Evolutionary conservation across 2,329 filamentous ascomycete genomes (phyloP), one percentile per base, ranked within the genome.

Genomic region (Ciborinia camelliae): DNA sequence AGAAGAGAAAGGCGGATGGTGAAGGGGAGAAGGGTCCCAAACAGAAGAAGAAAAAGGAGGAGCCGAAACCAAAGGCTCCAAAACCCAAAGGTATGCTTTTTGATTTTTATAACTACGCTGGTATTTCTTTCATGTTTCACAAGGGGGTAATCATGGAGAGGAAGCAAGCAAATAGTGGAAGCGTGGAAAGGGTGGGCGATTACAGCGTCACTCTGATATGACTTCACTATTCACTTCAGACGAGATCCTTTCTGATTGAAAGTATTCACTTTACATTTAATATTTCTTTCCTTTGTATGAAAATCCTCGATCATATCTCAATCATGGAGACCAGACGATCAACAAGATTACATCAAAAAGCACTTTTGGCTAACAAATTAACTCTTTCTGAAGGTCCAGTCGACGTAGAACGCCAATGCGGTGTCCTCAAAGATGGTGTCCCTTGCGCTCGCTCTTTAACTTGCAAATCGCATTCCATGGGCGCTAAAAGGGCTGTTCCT

Each of bases 391-490:
- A 59, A 86, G 85, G 92, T 0, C 93, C 93, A 3, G 93, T 97
- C 48, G 93, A 97, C 77, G 93, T 97, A 26, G 93, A 97, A 79
- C 87, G 90, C 72, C 93, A 97, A 78, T 97, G 93, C 73, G 93
- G 93, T 82, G 93, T 97, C 45, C 82, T 89, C 28, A 81, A 97
- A 64, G 96, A 96, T 73, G 92, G 92, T 1, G 90, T 91, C 66
- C 90, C 90, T 63, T 97, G 93, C 75, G 93, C 93, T 14, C 82
- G 93, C 64, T 96, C 91, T 4, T 79, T 97, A 65, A 97, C 93
- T 0, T 97, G 93, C 81, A 97, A 97, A 78, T 94, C 90, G 66
- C 93, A 97, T 70, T 89, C 85, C n/a, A 97, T 97, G 93, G 92
- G 93, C 14, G 90, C 93, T 6, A 97, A 97, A 78, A 84, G 93